Percentiles rank a stretch among this genome's conserved stretches.
Conservation (phyloP, 2,329 filamentous ascomycete species). For the Cercospora sojina region DNA sequence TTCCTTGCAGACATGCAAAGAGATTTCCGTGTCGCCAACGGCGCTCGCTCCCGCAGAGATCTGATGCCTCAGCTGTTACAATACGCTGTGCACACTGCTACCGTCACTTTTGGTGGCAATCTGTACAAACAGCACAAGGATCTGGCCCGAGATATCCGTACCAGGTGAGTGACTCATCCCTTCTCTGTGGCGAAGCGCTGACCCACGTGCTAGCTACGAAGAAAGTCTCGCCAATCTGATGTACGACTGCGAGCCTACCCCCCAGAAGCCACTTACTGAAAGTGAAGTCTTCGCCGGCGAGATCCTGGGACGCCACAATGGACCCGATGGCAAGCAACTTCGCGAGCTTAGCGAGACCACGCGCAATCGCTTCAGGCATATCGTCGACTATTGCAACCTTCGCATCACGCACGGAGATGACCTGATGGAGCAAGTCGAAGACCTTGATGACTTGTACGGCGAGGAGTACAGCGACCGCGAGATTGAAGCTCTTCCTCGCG, state of each 20-base stretch:
- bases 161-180: slow-evolving; percentile 43
- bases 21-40: slow-evolving; percentile 21
- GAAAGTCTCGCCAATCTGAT: slow-evolving; percentile 52
- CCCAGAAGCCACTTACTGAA: slow-evolving; percentile 48
- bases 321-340: slow-evolving; percentile 35
- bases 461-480: slow-evolving; percentile 32
- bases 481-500: slow-evolving; percentile 48
- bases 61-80: slow-evolving; percentile 40
- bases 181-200: background rate
- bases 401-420: slow-evolving; percentile 47
- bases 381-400: slow-evolving; percentile 44
- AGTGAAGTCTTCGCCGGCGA: slow-evolving; percentile 58
- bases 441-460: slow-evolving; percentile 32
- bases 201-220: slow-evolving; percentile 49
- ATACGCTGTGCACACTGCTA: slow-evolving; percentile 40
- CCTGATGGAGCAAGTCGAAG: slow-evolving; percentile 26
- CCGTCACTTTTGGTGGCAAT: slow-evolving; percentile 26
- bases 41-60: slow-evolving; percentile 14
- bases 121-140: slow-evolving; percentile 42
- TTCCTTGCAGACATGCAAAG: slow-evolving; percentile 57
- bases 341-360: slow-evolving; percentile 41
- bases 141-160: slow-evolving; percentile 44
- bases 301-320: slow-evolving; percentile 53
- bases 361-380: slow-evolving; percentile 43
- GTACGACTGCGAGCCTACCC: slow-evolving; percentile 46